Evolutionary conservation across 495 filamentous ascomycete genomes (phyloP).

Genomic region (Neurospora sp.): DNA sequence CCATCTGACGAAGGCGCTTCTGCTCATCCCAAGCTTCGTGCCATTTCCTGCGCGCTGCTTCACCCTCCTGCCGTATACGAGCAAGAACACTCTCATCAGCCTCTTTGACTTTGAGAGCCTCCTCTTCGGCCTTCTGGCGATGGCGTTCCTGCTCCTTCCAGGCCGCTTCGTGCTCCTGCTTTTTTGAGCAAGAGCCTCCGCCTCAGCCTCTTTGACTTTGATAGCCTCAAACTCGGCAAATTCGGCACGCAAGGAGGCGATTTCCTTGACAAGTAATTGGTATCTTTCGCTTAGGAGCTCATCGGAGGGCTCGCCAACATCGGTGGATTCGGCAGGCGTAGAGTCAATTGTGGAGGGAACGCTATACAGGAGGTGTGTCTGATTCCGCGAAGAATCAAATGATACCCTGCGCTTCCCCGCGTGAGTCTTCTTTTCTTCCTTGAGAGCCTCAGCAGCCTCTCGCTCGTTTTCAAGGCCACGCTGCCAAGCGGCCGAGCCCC

Average conservation of each 20-base stretch:
- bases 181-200: neutral
- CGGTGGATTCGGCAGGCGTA: too few relatives aligned
- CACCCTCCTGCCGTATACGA: neutral
- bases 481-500: neutral
- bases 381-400: neutral
- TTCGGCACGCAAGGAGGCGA: neutral
- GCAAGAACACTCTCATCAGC: neutral
- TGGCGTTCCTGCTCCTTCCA: neutral
- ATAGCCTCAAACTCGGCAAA: neutral
- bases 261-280: too few relatives aligned
- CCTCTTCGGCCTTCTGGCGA: neutral
- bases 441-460: neutral
- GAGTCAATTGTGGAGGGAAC: too few relatives aligned
- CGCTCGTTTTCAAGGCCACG: neutral
- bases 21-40: too few relatives aligned
- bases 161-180: neutral
- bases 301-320: too few relatives aligned
- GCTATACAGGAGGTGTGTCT: too few relatives aligned
- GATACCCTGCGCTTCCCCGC: neutral
- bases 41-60: neutral
- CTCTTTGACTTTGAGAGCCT: neutral
- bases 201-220: neutral
- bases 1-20: too few relatives aligned
- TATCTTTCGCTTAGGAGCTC: too few relatives aligned
- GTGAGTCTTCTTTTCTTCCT: neutral